Evolutionary conservation across 148 eudicot genomes (phyloP).

Genomic region (Diospyros lotus): DNA sequence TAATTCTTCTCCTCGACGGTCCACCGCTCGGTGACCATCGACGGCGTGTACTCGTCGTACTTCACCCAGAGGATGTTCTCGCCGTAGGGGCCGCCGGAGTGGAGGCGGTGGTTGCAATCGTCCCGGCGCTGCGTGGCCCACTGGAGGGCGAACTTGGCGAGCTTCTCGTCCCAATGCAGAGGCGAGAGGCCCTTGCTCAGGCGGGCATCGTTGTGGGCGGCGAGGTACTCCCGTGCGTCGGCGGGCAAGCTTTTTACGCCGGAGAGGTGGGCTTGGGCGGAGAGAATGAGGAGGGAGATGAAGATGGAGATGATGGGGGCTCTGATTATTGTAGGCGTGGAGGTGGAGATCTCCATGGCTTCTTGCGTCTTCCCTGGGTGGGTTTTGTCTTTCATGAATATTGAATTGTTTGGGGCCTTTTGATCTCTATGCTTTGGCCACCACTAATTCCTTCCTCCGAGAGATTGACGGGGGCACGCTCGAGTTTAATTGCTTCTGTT

Average conservation of each 20-base stretch:
- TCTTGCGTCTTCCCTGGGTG: neutral
- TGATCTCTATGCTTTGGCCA: too few species aligned
- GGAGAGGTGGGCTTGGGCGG: neutral
- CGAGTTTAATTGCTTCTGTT: too few species aligned
- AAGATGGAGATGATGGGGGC: constrained; percentile 3
- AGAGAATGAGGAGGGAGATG: neutral
- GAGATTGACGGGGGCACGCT: too few species aligned
- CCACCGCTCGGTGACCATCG: constrained; percentile 20
- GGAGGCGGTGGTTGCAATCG: constrained; percentile 20
- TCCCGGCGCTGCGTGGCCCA: constrained; percentile 15
- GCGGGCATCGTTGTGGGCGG: constrained; percentile 29
- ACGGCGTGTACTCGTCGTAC: constrained; percentile 17
- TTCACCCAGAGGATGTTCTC: constrained; percentile 27
- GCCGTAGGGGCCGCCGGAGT: constrained; percentile 21
- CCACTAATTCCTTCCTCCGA: too few species aligned
- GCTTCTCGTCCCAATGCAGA: constrained; percentile 20
- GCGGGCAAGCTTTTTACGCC: neutral
- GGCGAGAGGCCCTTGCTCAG: constrained; percentile 13
- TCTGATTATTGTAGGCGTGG: neutral
- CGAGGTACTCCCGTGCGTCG: constrained; percentile 15
- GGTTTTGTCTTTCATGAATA: too few species aligned
- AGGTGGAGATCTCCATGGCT: neutral
- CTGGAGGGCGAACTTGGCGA: constrained; percentile 16
- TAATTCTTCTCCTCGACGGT: constrained; percentile 20
- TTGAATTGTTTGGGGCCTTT: too few species aligned